These are phyloP conservation scores for Blastobotrys illinoisensis DNA, from an alignment of 1,139 yeast genomes.

Conservation along the genomic window DNA sequence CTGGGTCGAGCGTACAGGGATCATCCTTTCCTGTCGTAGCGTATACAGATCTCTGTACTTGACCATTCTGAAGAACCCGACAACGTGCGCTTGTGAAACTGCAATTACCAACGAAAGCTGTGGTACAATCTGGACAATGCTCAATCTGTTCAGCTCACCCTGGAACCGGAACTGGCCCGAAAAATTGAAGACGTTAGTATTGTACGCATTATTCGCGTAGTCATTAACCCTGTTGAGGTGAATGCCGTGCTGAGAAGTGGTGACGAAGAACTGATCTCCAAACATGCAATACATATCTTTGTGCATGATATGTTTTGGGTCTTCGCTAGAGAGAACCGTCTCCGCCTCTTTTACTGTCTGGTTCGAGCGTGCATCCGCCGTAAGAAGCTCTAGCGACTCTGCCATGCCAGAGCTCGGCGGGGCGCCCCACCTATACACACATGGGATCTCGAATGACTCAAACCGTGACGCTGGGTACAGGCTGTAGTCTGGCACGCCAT, in stretches of 20 bases:
- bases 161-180: constrained; percentile 13
- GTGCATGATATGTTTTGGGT: not conserved
- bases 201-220: not conserved
- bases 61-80: constrained; percentile 53
- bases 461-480: not conserved
- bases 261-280: not conserved
- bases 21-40: constrained; percentile 49
- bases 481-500: not conserved
- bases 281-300: not conserved
- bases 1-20: not conserved
- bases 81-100: constrained; percentile 54
- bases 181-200: not conserved
- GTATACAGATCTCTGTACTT: constrained; percentile 51
- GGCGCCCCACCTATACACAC: not conserved
- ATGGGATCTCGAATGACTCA: not conserved
- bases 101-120: constrained; percentile 50
- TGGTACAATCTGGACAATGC: constrained; percentile 48
- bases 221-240: not conserved
- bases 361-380: not conserved
- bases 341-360: not conserved
- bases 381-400: not conserved
- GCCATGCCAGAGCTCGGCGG: not conserved
- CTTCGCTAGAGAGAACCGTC: not conserved
- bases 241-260: not conserved
- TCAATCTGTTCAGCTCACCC: constrained; percentile 48